Conservation (phyloP, 176 grass and related monocot species). For the Phoenix roebelenii region DNA sequence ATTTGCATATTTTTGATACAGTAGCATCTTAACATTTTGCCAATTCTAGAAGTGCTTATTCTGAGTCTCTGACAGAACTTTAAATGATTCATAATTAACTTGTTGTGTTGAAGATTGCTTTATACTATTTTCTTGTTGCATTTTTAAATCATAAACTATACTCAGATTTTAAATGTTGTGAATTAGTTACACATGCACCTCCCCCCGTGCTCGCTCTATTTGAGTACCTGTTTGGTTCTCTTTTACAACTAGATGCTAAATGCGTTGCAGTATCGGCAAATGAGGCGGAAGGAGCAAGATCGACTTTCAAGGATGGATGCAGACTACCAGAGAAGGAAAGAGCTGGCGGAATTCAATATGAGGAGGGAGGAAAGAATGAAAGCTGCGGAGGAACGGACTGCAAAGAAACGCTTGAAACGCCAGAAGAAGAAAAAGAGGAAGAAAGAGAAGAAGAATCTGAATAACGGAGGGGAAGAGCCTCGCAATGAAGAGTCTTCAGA, state of each 20-base stretch:
- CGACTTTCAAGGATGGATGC: constrained; percentile 56
- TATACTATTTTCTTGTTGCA: too few relatives aligned
- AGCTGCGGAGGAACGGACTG: constrained; percentile 70
- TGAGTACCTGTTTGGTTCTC: background rate
- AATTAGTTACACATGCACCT: too few relatives aligned
- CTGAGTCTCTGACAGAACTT: too few relatives aligned
- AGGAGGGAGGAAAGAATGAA: constrained; percentile 84
- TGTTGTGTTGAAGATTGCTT: too few relatives aligned
- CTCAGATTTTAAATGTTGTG: too few relatives aligned
- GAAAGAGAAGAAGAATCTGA: constrained; percentile 42
- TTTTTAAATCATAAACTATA: too few relatives aligned
- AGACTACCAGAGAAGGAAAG: constrained; percentile 67
- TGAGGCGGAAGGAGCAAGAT: constrained; percentile 91
- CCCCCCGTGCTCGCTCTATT: too few relatives aligned
- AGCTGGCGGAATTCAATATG: constrained; percentile 62
- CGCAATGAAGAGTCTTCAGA: constrained; percentile 37
- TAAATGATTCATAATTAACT: too few relatives aligned
- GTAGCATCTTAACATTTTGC: too few relatives aligned
- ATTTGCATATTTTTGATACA: too few relatives aligned
- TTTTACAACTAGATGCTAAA: background rate
- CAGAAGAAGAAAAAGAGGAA: constrained; percentile 70
- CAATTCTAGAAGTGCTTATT: too few relatives aligned
- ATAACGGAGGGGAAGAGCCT: constrained; percentile 23
- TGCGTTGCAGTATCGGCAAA: constrained; percentile 75
- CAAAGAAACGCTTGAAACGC: constrained; percentile 80